Conservation (phyloP, 2,329 filamentous ascomycete genomes). For the Fusarium sp. region DNA sequence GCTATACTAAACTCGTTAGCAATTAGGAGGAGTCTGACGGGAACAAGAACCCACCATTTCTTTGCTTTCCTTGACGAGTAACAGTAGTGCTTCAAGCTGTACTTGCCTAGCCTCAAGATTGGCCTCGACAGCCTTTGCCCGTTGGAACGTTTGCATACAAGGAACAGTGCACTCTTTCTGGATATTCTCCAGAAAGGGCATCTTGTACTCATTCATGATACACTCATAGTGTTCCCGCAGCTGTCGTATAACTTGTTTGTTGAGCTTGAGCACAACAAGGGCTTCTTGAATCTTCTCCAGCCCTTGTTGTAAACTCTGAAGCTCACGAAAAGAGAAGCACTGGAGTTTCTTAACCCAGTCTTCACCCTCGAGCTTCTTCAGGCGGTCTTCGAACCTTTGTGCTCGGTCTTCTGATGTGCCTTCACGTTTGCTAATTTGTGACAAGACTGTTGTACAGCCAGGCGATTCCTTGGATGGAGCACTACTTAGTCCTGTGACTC, state of each 20-base stretch:
- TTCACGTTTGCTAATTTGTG: neutral
- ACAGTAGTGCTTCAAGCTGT: slow-evolving; percentile 15
- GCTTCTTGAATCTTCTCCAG: slow-evolving; percentile 27
- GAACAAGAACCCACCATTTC: slow-evolving; percentile 3
- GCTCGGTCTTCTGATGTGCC: neutral
- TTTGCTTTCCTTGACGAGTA: slow-evolving; percentile 23
- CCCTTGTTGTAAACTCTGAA: slow-evolving; percentile 12
- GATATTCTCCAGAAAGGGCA: slow-evolving; percentile 5
- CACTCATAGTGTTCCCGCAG: slow-evolving; percentile 28
- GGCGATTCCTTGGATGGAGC: neutral
- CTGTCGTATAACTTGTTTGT: slow-evolving; percentile 24
- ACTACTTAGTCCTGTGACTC: neutral
- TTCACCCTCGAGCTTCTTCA: neutral
- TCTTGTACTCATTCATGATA: slow-evolving; percentile 7
- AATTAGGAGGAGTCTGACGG: too few relatives aligned
- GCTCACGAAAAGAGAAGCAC: slow-evolving; percentile 9
- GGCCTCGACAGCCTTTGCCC: neutral
- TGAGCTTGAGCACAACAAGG: slow-evolving; percentile 25
- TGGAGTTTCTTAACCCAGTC: neutral
- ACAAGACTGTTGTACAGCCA: neutral
- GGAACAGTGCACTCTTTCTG: neutral
- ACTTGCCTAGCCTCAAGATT: slow-evolving; percentile 17
- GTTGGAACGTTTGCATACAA: neutral
- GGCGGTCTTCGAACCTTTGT: neutral
- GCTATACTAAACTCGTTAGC: slow-evolving; percentile 17